These are phyloP conservation scores for Cucurbita argyrosperma DNA, from an alignment of 306 rosid species.

Conservation along the genomic window DNA sequence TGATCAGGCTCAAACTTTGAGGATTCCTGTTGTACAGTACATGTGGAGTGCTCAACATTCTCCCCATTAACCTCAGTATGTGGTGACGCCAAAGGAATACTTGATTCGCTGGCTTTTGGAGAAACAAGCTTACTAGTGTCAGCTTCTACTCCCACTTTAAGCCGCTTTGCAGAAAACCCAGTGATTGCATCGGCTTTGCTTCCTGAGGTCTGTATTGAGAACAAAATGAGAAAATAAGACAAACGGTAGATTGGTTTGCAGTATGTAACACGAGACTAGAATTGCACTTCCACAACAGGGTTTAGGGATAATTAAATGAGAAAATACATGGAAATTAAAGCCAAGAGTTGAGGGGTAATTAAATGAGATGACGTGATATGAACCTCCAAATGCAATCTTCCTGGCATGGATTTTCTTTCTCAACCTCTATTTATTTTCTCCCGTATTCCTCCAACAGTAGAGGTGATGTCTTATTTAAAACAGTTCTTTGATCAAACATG, in stretches of 20 bases:
- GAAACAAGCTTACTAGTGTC: constrained; percentile 43
- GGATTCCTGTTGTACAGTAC: constrained; percentile 32
- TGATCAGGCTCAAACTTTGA: constrained; percentile 32
- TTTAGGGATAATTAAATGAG: background rate
- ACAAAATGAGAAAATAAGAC: background rate
- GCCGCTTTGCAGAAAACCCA: constrained; percentile 65
- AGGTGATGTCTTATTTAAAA: background rate
- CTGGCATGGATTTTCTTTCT: background rate
- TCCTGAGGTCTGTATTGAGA: constrained; percentile 54
- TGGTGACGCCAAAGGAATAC: constrained; percentile 22
- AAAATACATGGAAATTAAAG: background rate
- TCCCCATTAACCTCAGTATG: constrained; percentile 33
- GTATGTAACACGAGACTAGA: background rate
- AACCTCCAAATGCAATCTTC: background rate
- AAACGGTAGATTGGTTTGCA: background rate
- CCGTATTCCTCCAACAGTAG: background rate
- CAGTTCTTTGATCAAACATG: background rate
- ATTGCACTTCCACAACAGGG: background rate
- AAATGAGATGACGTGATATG: background rate
- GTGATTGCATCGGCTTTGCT: constrained; percentile 40
- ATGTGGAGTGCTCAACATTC: constrained; percentile 28
- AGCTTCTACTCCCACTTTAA: constrained; percentile 31
- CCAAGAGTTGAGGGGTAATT: background rate
- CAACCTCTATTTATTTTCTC: background rate
- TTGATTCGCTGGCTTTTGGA: constrained; percentile 37